Evolutionary conservation across 192 early-diverging fungal genomes (phyloP), one percentile per base, ranked within the genome.

Genomic region (Umbelopsis sp.): DNA sequence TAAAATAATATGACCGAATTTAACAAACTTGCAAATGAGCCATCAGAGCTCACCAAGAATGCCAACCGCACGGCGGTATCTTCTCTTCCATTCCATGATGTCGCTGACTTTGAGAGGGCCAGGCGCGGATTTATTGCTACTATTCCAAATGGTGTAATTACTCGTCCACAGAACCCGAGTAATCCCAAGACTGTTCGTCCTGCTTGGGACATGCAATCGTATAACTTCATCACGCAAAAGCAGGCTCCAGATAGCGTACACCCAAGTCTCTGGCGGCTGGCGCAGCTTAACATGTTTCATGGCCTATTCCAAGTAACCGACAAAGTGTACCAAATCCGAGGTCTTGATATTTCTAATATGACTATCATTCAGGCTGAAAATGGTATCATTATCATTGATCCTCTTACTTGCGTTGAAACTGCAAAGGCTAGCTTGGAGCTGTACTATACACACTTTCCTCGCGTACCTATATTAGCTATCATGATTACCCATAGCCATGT

Each of bases 401-500:
- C 56, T 34, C 31, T 62, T 3, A 62, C 56, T 36, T 34, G 29
- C 17, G 17, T 34, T 11, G 56, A 62, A 34, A 62, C 26, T 2
- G 24, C 56, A 20, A 62, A 62, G 26, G 56, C 56, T 17, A 31
- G 29, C 5, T 32, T 62, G 56, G 56, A 62, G 7, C 16, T 62
- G 16, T 62, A 62, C 31, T 62, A 62, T 62, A 10, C 11, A 10
- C 26, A 34, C 34, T 62, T 62, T 12, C 56, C 56, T 16, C 31
- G 26, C 14, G 4, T 34, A 6, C 56, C 56, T 4, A n/a, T 62
- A 26, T 3, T 62, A 0, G 32, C 29, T 2, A 31, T 62, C 29
- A 62, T 62, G 56, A 62, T 62, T 31, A 62, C 56, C n/a, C 56
- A 62, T 34, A 62, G 56, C 17, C 56, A 62, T 34, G 31, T 62